phyloP scores from a whole-genome alignment of 805 yeast species.

The Yamadazyma phyllophila region DNA sequence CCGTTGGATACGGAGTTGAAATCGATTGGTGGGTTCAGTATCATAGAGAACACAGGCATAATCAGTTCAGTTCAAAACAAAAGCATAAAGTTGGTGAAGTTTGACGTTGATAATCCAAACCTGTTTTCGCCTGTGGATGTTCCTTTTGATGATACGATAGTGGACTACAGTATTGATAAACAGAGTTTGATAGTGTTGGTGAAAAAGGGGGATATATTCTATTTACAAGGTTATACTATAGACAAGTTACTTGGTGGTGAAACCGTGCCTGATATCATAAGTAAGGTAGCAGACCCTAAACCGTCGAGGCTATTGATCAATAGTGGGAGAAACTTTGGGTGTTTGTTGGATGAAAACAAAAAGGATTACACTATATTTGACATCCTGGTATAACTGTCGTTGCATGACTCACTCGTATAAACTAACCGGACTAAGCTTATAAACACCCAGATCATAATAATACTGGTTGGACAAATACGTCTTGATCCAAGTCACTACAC shows the following conservation, averaged over 20 bases:
- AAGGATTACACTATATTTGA: slow-evolving; percentile 28
- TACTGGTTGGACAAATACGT: slow-evolving; percentile 31
- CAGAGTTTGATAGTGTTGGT: slow-evolving; percentile 1
- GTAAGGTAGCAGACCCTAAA: background rate
- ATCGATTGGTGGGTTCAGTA: background rate
- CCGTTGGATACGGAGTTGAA: background rate
- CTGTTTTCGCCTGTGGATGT: background rate
- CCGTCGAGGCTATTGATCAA: slow-evolving; percentile 14
- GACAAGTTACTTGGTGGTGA: background rate
- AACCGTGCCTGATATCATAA: background rate
- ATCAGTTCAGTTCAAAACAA: background rate
- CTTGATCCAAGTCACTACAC: slow-evolving; percentile 26
- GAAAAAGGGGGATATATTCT: background rate
- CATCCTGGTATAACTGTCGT: too few relatives aligned
- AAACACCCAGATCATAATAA: slow-evolving; percentile 20
- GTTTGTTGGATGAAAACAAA: slow-evolving; percentile 39
- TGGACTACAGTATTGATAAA: background rate
- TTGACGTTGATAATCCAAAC: background rate
- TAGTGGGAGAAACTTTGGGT: slow-evolving; percentile 27
- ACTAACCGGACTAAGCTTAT: slow-evolving; percentile 23
- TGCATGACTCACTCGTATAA: slow-evolving; percentile 24
- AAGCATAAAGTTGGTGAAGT: background rate
- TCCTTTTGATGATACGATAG: background rate
- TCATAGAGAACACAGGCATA: background rate
- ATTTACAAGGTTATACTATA: background rate